Conservation (phyloP, 768 basidiomycete genomes). For the Leccinum ochraceum region DNA sequence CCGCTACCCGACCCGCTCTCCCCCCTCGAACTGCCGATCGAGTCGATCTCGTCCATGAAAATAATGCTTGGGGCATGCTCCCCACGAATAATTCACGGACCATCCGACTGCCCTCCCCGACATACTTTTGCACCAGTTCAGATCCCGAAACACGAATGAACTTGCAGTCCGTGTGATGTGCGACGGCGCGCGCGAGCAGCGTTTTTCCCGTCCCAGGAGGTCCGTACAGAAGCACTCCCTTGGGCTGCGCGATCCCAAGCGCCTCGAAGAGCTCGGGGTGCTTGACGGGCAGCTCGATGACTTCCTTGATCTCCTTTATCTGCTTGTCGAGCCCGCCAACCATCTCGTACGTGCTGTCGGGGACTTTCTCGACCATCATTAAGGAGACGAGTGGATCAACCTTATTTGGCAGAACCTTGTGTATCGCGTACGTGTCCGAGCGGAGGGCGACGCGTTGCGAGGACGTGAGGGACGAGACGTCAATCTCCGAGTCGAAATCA, state of each 20-base stretch:
- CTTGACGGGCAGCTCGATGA: conserved; percentile 96
- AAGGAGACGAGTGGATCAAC: conserved; percentile 97
- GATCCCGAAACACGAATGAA: conserved; percentile 42
- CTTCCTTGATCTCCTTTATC: conserved; percentile 99
- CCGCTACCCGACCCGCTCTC: conserved; percentile 77
- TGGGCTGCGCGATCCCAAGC: conserved; percentile 50
- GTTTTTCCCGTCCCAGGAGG: neutral
- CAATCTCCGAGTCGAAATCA: conserved; percentile 88
- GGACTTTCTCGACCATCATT: conserved; percentile 99
- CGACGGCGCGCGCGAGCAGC: conserved; percentile 63
- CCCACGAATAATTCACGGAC: conserved; percentile 95
- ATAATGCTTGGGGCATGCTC: conserved; percentile 98
- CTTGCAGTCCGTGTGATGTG: conserved; percentile 96
- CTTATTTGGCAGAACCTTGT: conserved; percentile 96
- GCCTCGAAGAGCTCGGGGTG: conserved; percentile 97
- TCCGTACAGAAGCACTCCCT: neutral
- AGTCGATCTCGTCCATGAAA: conserved; percentile 99
- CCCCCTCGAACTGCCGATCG: conserved; percentile 91
- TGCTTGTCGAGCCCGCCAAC: conserved; percentile 98
- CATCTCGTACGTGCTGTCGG: conserved; percentile 99
- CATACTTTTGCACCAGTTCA: neutral
- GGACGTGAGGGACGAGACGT: conserved; percentile 75
- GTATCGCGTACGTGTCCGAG: conserved; percentile 94
- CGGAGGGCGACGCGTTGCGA: conserved; percentile 93
- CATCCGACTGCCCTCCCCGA: conserved; percentile 62